Evolutionary conservation across 805 yeast genomes (phyloP), one percentile per base, ranked within the genome.

Genomic region (Brettanomyces naardenensis): DNA sequence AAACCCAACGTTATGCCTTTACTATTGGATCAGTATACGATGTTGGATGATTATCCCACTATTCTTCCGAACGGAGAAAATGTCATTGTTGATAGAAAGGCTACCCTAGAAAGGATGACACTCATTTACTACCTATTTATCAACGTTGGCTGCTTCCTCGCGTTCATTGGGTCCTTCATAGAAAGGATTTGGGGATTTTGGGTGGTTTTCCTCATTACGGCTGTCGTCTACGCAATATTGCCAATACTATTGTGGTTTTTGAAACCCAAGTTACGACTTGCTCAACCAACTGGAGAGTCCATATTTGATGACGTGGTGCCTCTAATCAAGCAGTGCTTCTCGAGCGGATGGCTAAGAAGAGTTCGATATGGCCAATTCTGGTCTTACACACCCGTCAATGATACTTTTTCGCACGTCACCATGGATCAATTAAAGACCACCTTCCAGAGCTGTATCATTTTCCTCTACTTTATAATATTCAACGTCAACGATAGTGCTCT

Each of bases 1-100:
- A 73, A 73, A 44, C 72, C 77, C 18, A 72, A 71, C 49, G 59
- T 71, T 35, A 58, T 69, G 43, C 75, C 75, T 4, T 54, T 69
- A 34, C 47, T 69, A 30, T 61, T 69, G 59, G 85, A 80, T 47
- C 87, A 80, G 58, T 78, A 77, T 55, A 71, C 76, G 28, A 66
- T 70, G 51, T 63, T 71, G 31, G 67, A 68, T 46, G 79, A 75
- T 39, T 71, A 40, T 69, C 71, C 56, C 58, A 69, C 39, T 65
- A 69, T 46, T 75, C 69, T 69, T 31, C 71, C 80, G 4, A 21
- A 47, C 18, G 76, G 75, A 2, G 78, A 75, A 51, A 64, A 69
- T 27, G 88, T 82, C 19, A 71, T 84, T 45, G 59, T 69, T 20
- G 74, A 69, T 44, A 59, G 69, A 28, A 63, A 65, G 46, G 61